Evolutionary conservation across 2,329 filamentous ascomycete species (phyloP).

Genomic region (Colletotrichum horii): DNA sequence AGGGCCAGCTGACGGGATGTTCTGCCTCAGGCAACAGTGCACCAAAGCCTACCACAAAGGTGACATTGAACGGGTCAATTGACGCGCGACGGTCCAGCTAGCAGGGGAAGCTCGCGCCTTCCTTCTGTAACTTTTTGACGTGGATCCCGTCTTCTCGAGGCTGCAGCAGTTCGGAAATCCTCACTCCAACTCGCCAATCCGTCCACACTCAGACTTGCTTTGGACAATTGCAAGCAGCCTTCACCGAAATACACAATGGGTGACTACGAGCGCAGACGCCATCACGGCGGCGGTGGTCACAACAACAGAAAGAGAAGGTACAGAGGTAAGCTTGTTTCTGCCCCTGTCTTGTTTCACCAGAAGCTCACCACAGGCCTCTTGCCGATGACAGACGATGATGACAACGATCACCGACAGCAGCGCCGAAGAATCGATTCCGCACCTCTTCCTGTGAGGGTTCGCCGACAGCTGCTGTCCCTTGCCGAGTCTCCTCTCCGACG

Average conservation of each 20-base stretch:
- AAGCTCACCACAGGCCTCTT: background rate
- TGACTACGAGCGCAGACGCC: constrained; percentile 63
- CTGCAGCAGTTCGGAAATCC: background rate
- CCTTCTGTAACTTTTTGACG: constrained; percentile 15
- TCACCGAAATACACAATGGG: constrained; percentile 45
- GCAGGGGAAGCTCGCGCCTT: constrained; percentile 20
- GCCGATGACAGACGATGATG: constrained; percentile 70
- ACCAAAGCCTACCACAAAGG: background rate
- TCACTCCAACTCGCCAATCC: background rate
- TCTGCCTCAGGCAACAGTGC: constrained; percentile 23
- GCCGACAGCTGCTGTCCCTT: constrained; percentile 79
- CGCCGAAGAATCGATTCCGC: constrained; percentile 75
- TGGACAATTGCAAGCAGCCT: background rate
- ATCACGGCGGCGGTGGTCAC: constrained; percentile 51
- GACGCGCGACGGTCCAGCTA: background rate
- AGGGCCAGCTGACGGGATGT: background rate
- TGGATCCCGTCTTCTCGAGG: constrained; percentile 5
- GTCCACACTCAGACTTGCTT: background rate
- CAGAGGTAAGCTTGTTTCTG: constrained; percentile 65
- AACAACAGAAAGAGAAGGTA: constrained; percentile 79
- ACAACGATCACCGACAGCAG: constrained; percentile 70
- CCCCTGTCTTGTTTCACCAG: background rate
- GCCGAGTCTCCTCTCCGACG: constrained; percentile 82
- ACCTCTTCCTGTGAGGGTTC: constrained; percentile 72
- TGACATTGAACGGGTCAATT: background rate